Evolutionary conservation across 2,329 filamentous ascomycete species (phyloP), one percentile per base, ranked within the genome.

Genomic region (Fusarium sp.): DNA sequence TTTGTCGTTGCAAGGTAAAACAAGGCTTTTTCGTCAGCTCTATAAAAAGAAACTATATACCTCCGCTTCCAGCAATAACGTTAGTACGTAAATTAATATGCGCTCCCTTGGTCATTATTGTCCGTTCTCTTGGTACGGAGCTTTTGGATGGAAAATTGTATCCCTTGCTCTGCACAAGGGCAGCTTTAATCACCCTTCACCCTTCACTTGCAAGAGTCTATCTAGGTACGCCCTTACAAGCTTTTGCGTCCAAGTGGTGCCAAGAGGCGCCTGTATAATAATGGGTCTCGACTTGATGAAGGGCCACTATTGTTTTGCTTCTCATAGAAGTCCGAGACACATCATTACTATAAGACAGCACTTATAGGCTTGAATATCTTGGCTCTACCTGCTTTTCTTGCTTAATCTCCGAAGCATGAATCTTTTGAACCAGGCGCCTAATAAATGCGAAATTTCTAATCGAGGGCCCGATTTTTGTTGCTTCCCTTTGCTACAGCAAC

Each of bases 41-140:
- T 65, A 62, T 65, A 65, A 64, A 64, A 64, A 64, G 61, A 62
- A 62, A 26, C 25, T 7, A 13, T 28, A 61, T 48, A 46, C 52
- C 46, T 19, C 19, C 19, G 19, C 19, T 62, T 53, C 51, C 15
- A 42, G 26, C 29, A 34, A 58, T 15, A n/a, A n/a, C n/a, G n/a
- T n/a, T n/a, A 7, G 25, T 38, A 22, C 39, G 15, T 26, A 58
- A 56, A 42, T 7, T 15, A 19, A 19, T 19, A n/a, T 31, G 24
- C 32, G 32, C 15, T 31, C 50, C 15, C 25, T 13, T 48, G 24
- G 13, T 19, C n/a, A 22, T 29, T 13, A n/a, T 10, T 8, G 13
- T 61, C 24, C 31, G 25, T 35, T 26, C 12, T 26, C 28, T 40
- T 19, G 11, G 31, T 26, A 29, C 25, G 2, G 28, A 22, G 11